Conservation (phyloP, 805 yeast species). For the Yarrowia sp. region DNA sequence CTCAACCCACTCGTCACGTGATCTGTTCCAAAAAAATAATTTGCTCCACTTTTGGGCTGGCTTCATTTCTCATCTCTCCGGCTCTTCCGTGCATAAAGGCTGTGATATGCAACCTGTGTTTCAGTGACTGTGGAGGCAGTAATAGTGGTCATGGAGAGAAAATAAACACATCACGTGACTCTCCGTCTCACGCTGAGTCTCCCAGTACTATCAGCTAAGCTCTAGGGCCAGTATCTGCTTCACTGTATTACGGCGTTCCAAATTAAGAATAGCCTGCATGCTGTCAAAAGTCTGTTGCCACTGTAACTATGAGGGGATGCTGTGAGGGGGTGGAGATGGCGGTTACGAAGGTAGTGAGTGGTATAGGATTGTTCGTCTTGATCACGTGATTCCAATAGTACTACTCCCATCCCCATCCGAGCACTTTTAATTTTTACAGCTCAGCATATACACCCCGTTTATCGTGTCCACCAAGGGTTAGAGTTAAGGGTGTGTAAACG, state of each 20-base stretch:
- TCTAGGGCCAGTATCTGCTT: too few relatives aligned
- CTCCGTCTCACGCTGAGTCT: too few relatives aligned
- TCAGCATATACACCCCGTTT: neutral
- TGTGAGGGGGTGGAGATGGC: neutral
- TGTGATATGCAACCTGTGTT: neutral
- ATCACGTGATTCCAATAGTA: neutral
- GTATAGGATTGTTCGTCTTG: neutral
- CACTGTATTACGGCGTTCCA: too few relatives aligned
- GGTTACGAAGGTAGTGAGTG: neutral
- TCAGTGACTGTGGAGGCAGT: neutral
- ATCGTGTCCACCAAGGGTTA: neutral
- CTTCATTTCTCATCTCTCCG: neutral
- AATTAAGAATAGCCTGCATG: too few relatives aligned
- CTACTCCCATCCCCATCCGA: neutral
- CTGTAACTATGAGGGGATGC: neutral
- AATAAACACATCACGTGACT: too few relatives aligned
- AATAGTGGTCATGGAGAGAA: neutral
- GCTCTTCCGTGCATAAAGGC: neutral
- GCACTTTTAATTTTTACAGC: neutral
- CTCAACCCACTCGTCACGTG: too few relatives aligned
- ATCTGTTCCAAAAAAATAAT: too few relatives aligned
- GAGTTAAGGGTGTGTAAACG: constrained; percentile 1
- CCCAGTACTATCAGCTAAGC: too few relatives aligned
- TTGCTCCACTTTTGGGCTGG: neutral
- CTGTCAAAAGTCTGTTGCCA: neutral